phyloP scores from a whole-genome alignment of 208 protist genomes.

The Trypanosoma brucei region DNA sequence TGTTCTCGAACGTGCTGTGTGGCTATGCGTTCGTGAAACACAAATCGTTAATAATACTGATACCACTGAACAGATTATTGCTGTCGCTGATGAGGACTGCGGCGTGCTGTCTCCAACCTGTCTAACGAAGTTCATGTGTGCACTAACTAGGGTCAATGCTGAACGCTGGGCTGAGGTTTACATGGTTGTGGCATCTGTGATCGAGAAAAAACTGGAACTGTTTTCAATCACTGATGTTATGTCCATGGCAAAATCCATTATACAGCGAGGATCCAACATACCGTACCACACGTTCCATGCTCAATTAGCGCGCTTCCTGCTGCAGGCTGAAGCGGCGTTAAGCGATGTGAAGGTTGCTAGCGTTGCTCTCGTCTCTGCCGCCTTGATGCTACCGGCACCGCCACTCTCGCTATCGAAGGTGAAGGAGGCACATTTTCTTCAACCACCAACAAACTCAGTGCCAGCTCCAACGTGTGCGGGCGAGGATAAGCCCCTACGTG shows the following conservation, averaged over 20 bases:
- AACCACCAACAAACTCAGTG: too few species aligned
- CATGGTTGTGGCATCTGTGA: conserved; percentile 28
- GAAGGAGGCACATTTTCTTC: background rate
- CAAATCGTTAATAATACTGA: background rate
- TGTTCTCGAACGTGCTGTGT: conserved; percentile 18
- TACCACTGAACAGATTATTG: background rate
- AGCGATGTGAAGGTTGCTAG: conserved; percentile 16
- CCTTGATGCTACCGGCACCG: conserved; percentile 20
- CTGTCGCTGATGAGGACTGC: too few species aligned
- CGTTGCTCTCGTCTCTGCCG: conserved; percentile 17
- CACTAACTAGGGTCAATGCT: conserved; percentile 32
- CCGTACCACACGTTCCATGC: conserved; percentile 60
- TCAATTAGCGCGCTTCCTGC: conserved; percentile 41
- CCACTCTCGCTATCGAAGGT: background rate
- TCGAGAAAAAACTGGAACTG: conserved; percentile 17
- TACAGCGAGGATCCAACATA: conserved; percentile 49
- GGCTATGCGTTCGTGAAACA: conserved; percentile 8
- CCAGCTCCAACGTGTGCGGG: background rate
- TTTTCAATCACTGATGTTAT: conserved; percentile 6
- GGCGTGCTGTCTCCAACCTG: background rate
- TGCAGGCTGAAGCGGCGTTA: conserved; percentile 34
- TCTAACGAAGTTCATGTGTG: conserved; percentile 18
- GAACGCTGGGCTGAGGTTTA: conserved; percentile 52
- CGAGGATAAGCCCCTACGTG: background rate
- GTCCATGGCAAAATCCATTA: conserved; percentile 30